Base-by-base conservation (phyloP, 805 yeast genomes). In the Zygosaccharomyces gambellarensis region DNA sequence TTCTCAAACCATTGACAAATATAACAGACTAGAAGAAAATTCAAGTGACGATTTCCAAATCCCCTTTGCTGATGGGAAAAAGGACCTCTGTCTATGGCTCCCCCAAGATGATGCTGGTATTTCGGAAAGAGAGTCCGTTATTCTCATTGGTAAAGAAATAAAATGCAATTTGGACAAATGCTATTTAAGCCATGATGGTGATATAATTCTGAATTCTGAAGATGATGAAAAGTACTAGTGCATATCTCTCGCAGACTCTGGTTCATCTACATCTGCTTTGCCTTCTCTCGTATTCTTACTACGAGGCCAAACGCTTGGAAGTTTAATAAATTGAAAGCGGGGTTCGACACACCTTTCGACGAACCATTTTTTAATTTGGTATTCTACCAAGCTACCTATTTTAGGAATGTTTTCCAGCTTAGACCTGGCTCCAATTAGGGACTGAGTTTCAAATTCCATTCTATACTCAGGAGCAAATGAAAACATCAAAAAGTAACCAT, bases 341-440 rank as follows among this genome's bases (percentile, higher is more conserved):
- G 99, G 99, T 56, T 89, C 95, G 10, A 94, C 94, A 63, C 96
- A 89, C 53, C 97, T 75, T 58, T 92, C 97, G 14, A 83, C 82
- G 62, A 94, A 90, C 95, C 97, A 90, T 48, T 82, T 82, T 54
- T 94, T 77, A 36, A 94, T 76, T 52, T 84, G 83, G 50, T 80
- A 81, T 63, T 94, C 98, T 36, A 94, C 82, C 38, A 94, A 71
- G 50, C 87, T 83, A 8, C 95, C 81, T 34, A 94, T 81, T 61
- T 94, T 90, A 6, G 99, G 99, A 12, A 94, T 87, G 60, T 94
- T 89, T 67, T 90, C 96, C 25, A 94, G 73, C 63, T 92, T 86
- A 0, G 98, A 88, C 43, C 96, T 76, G 0, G 97, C 87, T 0
- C 99, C 99, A 45, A 94, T 88, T 36, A 92, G 71, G 1, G 97